Conservation (phyloP, 352 stramenopile species). For the Globisporangium barbulae region DNA sequence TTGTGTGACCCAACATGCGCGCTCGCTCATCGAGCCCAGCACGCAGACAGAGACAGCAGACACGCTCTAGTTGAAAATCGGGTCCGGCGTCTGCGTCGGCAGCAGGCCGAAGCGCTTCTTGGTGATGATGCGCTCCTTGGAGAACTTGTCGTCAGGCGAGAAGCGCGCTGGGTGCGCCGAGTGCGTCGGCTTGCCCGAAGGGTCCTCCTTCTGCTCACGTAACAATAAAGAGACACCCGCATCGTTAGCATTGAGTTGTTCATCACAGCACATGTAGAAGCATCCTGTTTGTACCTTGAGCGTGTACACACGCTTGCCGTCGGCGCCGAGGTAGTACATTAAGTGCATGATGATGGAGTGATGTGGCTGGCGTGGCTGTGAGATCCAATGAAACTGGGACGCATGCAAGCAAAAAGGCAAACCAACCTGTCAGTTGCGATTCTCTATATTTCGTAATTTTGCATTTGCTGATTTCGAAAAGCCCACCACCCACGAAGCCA, state of each 20-base stretch:
- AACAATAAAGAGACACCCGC: neutral
- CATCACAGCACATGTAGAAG: neutral
- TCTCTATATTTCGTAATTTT: constrained; percentile 12
- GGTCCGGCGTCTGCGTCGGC: constrained; percentile 91
- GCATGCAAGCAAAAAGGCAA: neutral
- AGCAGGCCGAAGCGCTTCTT: constrained; percentile 99
- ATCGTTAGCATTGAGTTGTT: neutral
- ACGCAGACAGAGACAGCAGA: neutral
- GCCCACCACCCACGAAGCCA: neutral
- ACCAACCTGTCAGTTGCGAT: neutral
- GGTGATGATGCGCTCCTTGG: constrained; percentile 95
- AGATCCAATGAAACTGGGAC: constrained; percentile 4
- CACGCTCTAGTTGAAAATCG: constrained; percentile 73
- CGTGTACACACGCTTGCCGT: constrained; percentile 98
- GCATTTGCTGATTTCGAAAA: constrained; percentile 4
- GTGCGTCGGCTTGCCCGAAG: constrained; percentile 91
- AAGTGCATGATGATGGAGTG: constrained; percentile 92
- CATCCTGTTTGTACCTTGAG: constrained; percentile 88
- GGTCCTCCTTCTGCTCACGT: constrained; percentile 90
- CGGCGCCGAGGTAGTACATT: constrained; percentile 97
- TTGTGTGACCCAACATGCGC: too few species aligned
- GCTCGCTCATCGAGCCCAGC: neutral
- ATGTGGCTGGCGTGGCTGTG: neutral
- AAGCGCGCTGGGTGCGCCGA: constrained; percentile 97
- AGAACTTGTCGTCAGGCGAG: constrained; percentile 99